A percentile compares a stretch with the other conserved stretches of the same genome.
Conservation (phyloP, 2,329 filamentous ascomycete species). For the Albophoma yamanashiensis region DNA sequence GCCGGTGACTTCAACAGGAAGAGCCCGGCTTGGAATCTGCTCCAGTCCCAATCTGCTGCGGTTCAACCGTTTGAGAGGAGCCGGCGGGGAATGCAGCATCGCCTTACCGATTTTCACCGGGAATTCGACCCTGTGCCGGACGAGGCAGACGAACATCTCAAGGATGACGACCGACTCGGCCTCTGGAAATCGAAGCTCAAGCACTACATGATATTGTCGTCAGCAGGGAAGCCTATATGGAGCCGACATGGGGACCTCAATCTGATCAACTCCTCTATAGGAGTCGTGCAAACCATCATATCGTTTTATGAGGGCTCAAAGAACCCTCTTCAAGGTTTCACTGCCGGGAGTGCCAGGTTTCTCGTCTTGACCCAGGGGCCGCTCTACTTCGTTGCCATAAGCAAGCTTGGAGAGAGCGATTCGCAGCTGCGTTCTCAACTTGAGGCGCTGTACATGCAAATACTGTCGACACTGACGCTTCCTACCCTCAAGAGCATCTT, state of each 20-base stretch:
- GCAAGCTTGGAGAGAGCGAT: slow-evolving; percentile 85
- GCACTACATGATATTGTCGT: slow-evolving; percentile 93
- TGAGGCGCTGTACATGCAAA: slow-evolving; percentile 95
- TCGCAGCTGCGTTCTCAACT: slow-evolving; percentile 77
- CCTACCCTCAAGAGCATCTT: slow-evolving; percentile 83
- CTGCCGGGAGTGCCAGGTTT: slow-evolving; percentile 76
- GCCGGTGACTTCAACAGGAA: slow-evolving; percentile 57
- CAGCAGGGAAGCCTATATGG: slow-evolving; percentile 94
- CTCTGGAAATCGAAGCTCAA: slow-evolving; percentile 90
- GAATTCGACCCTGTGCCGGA: slow-evolving; percentile 73
- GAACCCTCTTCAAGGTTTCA: slow-evolving; percentile 72
- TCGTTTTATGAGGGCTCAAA: slow-evolving; percentile 83
- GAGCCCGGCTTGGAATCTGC: slow-evolving; percentile 57
- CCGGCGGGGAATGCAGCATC: slow-evolving; percentile 32
- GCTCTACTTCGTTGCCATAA: slow-evolving; percentile 88
- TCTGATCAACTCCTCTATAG: slow-evolving; percentile 87
- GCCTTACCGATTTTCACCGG: slow-evolving; percentile 55
- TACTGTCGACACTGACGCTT: slow-evolving; percentile 86
- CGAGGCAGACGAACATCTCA: slow-evolving; percentile 26
- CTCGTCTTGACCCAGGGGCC: slow-evolving; percentile 78
- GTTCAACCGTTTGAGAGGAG: slow-evolving; percentile 50
- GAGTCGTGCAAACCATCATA: slow-evolving; percentile 93
- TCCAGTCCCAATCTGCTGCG: slow-evolving; percentile 50
- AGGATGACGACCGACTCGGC: slow-evolving; percentile 49
- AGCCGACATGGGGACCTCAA: slow-evolving; percentile 87